A percentile compares a stretch with the other conserved stretches of the same genome.
Evolutionary conservation across 371 early-diverging fungal species (phyloP).

Genomic region (Mortierella sp.): DNA sequence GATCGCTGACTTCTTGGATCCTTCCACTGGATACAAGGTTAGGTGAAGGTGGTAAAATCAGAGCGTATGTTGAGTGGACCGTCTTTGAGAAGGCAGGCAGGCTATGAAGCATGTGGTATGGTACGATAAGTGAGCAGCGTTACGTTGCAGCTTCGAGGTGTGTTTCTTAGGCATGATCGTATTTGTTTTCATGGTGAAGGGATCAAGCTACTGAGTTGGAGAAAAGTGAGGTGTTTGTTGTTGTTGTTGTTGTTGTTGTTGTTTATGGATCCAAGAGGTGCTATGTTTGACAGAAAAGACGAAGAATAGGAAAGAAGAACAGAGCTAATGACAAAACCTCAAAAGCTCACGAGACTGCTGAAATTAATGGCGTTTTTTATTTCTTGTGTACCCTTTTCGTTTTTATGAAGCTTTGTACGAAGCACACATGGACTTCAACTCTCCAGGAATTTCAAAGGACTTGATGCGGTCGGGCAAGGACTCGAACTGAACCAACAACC

Average conservation of each 20-base stretch:
- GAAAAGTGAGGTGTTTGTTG: neutral
- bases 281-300: neutral
- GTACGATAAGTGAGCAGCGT: neutral
- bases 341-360: neutral
- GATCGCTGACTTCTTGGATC: neutral
- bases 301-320: neutral
- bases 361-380: neutral
- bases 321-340: neutral
- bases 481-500: conserved; percentile 60
- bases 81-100: too few species aligned
- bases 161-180: neutral
- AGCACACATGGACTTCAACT: conserved; percentile 35
- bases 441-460: conserved; percentile 32
- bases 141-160: neutral
- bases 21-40: neutral
- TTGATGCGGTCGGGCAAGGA: conserved; percentile 28
- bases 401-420: neutral
- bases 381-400: too few species aligned
- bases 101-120: neutral
- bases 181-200: neutral
- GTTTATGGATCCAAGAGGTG: neutral
- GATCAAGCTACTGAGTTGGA: neutral
- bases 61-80: too few species aligned
- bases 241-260: neutral
- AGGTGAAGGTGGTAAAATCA: neutral